Conservation (phyloP, 2,329 filamentous ascomycete genomes). For the Neurospora sp. region DNA sequence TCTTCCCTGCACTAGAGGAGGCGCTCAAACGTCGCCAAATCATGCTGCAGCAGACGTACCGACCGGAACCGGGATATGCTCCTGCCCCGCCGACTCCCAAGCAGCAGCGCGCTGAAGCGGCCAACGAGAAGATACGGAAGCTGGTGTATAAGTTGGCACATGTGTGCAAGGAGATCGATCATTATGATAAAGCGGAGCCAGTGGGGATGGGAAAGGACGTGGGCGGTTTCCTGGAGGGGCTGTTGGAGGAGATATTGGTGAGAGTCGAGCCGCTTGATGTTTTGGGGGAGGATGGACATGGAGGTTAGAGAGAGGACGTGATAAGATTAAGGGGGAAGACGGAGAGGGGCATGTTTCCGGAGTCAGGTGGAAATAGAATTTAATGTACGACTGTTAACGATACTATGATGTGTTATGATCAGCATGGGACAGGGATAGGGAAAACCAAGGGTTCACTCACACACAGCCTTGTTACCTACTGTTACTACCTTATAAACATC, state of each 20-base stretch:
- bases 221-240: constrained; percentile 77
- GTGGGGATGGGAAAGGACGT: constrained; percentile 93
- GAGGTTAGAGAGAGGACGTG: background rate
- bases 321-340: background rate
- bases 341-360: background rate
- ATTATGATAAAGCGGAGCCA: constrained; percentile 74
- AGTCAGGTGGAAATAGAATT: background rate
- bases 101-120: constrained; percentile 57
- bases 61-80: constrained; percentile 20
- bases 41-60: constrained; percentile 44
- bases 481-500: background rate
- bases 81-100: constrained; percentile 44
- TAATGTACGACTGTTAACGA: background rate
- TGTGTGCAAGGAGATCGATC: constrained; percentile 83
- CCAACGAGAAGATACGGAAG: constrained; percentile 73
- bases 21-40: constrained; percentile 72
- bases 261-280: constrained; percentile 82
- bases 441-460: background rate
- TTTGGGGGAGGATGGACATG: constrained; percentile 32
- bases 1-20: constrained; percentile 85
- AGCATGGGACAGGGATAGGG: background rate
- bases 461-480: background rate
- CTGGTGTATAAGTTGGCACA: constrained; percentile 75
- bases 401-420: background rate
- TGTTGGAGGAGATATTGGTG: constrained; percentile 88